phyloP scores from a whole-genome alignment of 148 eudicot genomes.

The Mesembryanthemum crystallinum region DNA sequence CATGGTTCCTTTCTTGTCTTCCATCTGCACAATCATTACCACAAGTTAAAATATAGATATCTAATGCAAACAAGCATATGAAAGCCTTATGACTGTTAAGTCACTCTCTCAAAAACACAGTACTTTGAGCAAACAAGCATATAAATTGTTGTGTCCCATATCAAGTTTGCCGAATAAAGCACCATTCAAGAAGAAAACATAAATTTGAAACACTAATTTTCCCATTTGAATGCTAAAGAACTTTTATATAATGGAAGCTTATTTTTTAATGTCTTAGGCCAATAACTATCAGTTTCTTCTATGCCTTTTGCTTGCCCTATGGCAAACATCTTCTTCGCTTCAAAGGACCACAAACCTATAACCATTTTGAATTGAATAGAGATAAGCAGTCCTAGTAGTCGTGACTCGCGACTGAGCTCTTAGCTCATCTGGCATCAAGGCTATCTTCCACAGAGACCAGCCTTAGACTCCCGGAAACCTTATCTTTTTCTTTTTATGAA shows the following conservation, averaged over 20 bases:
- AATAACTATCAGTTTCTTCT: neutral
- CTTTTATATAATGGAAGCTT: neutral
- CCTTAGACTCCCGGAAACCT: neutral
- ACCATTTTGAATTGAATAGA: neutral
- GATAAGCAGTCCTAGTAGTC: neutral
- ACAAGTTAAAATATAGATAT: neutral
- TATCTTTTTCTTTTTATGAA: neutral
- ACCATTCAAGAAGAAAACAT: neutral
- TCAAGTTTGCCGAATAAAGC: neutral
- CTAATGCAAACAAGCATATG: neutral
- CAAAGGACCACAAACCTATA: neutral
- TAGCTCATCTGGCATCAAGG: neutral
- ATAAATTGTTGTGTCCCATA: neutral
- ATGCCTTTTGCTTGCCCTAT: neutral
- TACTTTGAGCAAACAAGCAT: neutral
- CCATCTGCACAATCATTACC: constrained; percentile 51
- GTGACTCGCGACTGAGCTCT: neutral
- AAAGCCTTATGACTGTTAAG: no score
- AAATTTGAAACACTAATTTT: neutral
- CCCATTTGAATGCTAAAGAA: neutral
- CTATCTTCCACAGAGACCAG: neutral
- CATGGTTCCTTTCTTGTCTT: constrained; percentile 62
- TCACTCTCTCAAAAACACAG: neutral
- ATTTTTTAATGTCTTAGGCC: neutral
- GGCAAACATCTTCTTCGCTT: neutral